Evolutionary conservation across 2,329 filamentous ascomycete species (phyloP), one percentile per base, ranked within the genome.

Genomic region (Fusarium sp.): DNA sequence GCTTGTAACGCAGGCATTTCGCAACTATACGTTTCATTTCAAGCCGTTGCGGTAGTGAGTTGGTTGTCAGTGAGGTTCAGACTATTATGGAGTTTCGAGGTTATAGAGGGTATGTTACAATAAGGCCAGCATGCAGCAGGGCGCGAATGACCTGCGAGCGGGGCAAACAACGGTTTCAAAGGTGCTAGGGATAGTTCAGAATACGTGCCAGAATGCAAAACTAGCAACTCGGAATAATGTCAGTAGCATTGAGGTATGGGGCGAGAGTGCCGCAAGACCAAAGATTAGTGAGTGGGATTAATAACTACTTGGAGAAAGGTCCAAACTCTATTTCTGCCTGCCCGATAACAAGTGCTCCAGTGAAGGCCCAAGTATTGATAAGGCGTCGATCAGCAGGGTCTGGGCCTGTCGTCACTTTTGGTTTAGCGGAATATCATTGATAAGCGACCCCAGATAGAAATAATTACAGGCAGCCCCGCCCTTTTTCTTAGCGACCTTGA

Each of bases 401-500:
- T 31, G 14, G 7, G 25, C 25, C 52, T 45, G 18, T 25, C 14
- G 14, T 38, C 54, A 46, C 10, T 27, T 48, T 46, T 21, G 29
- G 54, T 35, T 10, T 57, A 57, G 39, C 37, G 38, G 38, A 7
- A 35, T 35, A 35, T 48, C 10, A 10, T 57, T 46, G 54, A 57
- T 57, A 57, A 57, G 54, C 51, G 21, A 55, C 55, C 25, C 42
- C 19, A 5, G 31, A 37, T 19, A 49, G 39, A 29, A 58, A 60
- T 38, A 59, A 39, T 37, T 52, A 29, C 45, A 54, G 27, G 35
- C 57, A 49, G 29, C 55, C 55, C 42, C 42, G 41, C 57, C 45
- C 31, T 38, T 14, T 35, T 54, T 27, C 9, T 31, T 60, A 54
- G 57, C 10, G 45, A 54, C 18, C 35, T 41, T 14, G 18, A 60